phyloP scores from a whole-genome alignment of 1,284 basidiomycete genomes.

The Gastroboletus turbinatus region DNA sequence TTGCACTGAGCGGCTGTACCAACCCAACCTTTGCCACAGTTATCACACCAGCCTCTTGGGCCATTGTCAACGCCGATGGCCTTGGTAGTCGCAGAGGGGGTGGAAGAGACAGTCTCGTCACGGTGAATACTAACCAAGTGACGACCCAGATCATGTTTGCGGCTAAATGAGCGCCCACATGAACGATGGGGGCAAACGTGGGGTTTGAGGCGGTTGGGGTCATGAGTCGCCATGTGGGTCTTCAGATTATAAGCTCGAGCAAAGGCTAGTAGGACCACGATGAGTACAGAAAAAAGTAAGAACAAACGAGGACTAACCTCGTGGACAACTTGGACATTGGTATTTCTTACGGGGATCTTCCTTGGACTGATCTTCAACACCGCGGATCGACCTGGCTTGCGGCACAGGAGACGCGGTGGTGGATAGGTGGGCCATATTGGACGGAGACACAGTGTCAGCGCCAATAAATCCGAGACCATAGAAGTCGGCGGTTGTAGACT shows the following conservation, averaged over 20 bases:
- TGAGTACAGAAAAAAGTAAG: not conserved
- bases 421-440: slow-evolving; percentile 53
- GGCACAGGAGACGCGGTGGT: slow-evolving; percentile 42
- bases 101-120: slow-evolving; percentile 51
- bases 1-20: slow-evolving; percentile 57
- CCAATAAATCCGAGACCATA: slow-evolving; percentile 45
- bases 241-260: slow-evolving; percentile 90
- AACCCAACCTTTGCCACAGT: slow-evolving; percentile 69
- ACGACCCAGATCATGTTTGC: slow-evolving; percentile 86
- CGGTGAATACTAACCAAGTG: slow-evolving; percentile 86
- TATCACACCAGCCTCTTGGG: slow-evolving; percentile 66
- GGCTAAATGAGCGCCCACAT: slow-evolving; percentile 84
- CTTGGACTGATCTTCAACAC: slow-evolving; percentile 42
- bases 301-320: slow-evolving; percentile 46
- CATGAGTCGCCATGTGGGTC: slow-evolving; percentile 88
- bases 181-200: slow-evolving; percentile 78
- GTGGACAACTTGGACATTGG: slow-evolving; percentile 66
- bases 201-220: slow-evolving; percentile 83
- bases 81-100: slow-evolving; percentile 42
- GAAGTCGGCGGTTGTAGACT: slow-evolving; percentile 54
- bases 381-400: slow-evolving; percentile 38
- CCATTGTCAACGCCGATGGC: slow-evolving; percentile 64
- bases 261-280: slow-evolving; percentile 53
- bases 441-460: slow-evolving; percentile 49
- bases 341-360: slow-evolving; percentile 75